A percentile compares a stretch with the other conserved stretches of the same genome.
These are phyloP conservation scores for Neckera pumila DNA, from an alignment of 225 moss, liverwort and hornwort genomes.

Conservation along the genomic window DNA sequence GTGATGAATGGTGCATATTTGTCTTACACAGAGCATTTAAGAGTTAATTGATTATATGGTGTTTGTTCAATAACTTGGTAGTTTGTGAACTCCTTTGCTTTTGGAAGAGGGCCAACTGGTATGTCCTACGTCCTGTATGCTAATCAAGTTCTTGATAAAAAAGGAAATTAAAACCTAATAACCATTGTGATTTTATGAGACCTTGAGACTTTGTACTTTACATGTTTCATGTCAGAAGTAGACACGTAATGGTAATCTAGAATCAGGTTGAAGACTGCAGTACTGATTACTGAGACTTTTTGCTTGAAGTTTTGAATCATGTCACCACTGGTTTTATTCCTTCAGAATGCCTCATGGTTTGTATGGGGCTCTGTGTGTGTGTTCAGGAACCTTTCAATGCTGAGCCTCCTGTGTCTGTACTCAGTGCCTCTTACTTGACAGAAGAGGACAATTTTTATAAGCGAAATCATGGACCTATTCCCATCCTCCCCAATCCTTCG, in stretches of 20 bases:
- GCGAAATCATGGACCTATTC: conserved; percentile 82
- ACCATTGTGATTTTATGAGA: background rate
- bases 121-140: background rate
- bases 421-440: conserved; percentile 56
- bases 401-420: conserved; percentile 49
- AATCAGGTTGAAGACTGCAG: background rate
- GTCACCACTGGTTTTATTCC: background rate
- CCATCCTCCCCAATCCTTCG: conserved; percentile 16
- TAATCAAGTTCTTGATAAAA: background rate
- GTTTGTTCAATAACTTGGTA: background rate
- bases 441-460: conserved; percentile 62
- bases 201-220: background rate
- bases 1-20: background rate
- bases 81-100: background rate
- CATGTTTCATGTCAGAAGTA: background rate
- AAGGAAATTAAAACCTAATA: background rate
- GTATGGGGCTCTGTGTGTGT: background rate
- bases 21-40: background rate
- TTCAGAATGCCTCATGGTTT: background rate
- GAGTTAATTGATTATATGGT: background rate
- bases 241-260: background rate
- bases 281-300: background rate
- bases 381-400: conserved; percentile 78
- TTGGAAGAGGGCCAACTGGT: background rate
- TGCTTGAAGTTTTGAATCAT: background rate